phyloP scores from a whole-genome alignment of 345 rosid genomes.

The Sonneratia alba region DNA sequence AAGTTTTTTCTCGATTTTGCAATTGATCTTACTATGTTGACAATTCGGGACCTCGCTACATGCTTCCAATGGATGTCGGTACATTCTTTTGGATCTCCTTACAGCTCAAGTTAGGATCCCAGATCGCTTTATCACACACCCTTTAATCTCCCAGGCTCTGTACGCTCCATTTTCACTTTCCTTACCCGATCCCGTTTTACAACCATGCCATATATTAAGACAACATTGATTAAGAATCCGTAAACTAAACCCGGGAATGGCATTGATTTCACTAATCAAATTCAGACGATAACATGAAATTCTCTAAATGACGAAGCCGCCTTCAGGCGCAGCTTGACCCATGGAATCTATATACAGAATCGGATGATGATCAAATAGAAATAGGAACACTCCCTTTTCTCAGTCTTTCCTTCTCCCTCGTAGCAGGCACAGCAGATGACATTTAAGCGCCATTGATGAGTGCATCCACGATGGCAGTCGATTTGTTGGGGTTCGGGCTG shows the following conservation, averaged over 20 bases:
- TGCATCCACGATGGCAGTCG: not conserved
- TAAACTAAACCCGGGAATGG: not conserved
- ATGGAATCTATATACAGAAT: not conserved
- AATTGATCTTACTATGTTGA: no score
- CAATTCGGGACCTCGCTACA: no score
- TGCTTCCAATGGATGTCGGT: no score
- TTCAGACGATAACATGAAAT: not conserved
- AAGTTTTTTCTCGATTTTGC: no score
- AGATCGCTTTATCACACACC: not conserved
- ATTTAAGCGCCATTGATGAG: not conserved
- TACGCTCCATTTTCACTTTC: not conserved
- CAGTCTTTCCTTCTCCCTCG: not conserved
- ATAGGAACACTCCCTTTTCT: not conserved
- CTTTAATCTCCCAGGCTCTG: not conserved
- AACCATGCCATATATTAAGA: not conserved
- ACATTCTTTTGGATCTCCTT: no score
- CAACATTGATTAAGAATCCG: not conserved
- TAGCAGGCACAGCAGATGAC: not conserved
- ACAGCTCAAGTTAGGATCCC: no score
- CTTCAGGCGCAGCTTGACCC: not conserved
- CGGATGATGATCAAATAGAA: not conserved
- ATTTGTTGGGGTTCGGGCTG: conserved; percentile 28
- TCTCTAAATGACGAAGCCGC: not conserved
- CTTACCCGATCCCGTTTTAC: not conserved
- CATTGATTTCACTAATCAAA: not conserved